Conservation (phyloP, 495 filamentous ascomycete genomes). For the Talaromyces stipitatus region DNA sequence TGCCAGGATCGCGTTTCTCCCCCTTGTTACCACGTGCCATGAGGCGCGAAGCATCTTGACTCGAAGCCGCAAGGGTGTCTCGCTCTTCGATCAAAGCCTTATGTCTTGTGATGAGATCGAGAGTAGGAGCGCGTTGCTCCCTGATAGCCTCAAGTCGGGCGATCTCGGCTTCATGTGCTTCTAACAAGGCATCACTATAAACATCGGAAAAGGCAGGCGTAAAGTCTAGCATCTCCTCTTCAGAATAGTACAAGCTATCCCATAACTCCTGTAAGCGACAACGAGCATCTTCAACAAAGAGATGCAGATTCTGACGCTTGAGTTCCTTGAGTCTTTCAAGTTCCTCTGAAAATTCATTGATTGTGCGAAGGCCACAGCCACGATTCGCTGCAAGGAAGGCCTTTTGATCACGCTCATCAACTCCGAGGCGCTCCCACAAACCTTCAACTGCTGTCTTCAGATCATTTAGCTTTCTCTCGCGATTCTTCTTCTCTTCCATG, state of each 20-base stretch:
- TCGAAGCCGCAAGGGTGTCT: constrained; percentile 77
- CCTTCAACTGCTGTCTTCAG: constrained; percentile 65
- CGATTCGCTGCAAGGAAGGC: constrained; percentile 64
- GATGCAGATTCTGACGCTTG: constrained; percentile 87
- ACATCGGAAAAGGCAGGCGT: constrained; percentile 83
- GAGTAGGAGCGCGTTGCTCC: constrained; percentile 78
- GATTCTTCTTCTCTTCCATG: constrained; percentile 82
- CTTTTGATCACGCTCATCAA: constrained; percentile 76
- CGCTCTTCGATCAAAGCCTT: constrained; percentile 77
- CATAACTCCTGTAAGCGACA: constrained; percentile 87
- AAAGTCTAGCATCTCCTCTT: constrained; percentile 97
- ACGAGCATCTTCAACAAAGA: constrained; percentile 92
- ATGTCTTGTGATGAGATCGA: constrained; percentile 79
- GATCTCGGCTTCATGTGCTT: constrained; percentile 86
- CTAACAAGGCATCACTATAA: constrained; percentile 79
- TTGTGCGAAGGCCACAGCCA: constrained; percentile 76
- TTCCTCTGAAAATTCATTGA: constrained; percentile 93
- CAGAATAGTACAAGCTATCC: constrained; percentile 88
- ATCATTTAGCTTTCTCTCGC: constrained; percentile 76
- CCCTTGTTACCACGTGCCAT: constrained; percentile 84
- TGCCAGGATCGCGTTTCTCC: constrained; percentile 85
- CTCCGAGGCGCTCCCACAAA: constrained; percentile 81
- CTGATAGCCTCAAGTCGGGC: constrained; percentile 69
- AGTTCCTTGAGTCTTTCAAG: constrained; percentile 78
- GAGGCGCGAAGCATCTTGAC: constrained; percentile 88